A percentile compares a stretch with the other conserved stretches of the same genome.
phyloP scores from a whole-genome alignment of 179 eudicot species.

The Patellifolia procumbens region DNA sequence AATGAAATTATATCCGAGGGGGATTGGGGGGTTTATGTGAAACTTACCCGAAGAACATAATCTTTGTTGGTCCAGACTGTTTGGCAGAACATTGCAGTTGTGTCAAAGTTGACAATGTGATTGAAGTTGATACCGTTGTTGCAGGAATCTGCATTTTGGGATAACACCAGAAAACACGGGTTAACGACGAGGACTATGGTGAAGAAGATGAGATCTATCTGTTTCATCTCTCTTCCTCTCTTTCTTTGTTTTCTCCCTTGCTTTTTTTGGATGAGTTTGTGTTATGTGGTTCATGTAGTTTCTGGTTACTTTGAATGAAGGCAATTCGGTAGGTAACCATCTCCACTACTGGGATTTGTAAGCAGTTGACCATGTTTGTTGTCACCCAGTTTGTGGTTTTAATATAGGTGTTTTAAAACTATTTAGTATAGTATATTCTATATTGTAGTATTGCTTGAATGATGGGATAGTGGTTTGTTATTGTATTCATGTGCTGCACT shows the following conservation, averaged over 20 bases:
- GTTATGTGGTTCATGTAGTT: constrained; percentile 5
- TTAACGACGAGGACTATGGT: constrained; percentile 35
- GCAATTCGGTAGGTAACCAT: constrained; percentile 33
- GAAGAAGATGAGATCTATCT: constrained; percentile 31
- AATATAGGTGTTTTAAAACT: constrained; percentile 9
- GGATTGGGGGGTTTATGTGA: not conserved
- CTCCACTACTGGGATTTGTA: constrained; percentile 16
- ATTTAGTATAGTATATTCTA: constrained; percentile 12
- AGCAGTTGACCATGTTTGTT: constrained; percentile 35
- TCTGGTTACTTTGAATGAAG: constrained; percentile 35
- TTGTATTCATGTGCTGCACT: constrained; percentile 12
- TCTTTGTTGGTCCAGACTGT: constrained; percentile 52
- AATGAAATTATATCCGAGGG: no score
- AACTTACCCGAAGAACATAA: constrained; percentile 70
- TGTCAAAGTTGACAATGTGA: constrained; percentile 41
- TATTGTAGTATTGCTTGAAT: constrained; percentile 8
- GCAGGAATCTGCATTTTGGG: constrained; percentile 62
- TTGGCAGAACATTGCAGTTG: constrained; percentile 57
- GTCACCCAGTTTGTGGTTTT: constrained; percentile 32
- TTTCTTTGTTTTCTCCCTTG: not conserved
- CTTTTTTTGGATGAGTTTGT: not conserved
- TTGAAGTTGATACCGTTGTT: constrained; percentile 40
- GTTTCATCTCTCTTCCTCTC: constrained; percentile 35
- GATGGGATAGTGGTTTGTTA: constrained; percentile 25
- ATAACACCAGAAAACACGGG: constrained; percentile 33